Evolutionary conservation across 768 basidiomycete species (phyloP), one percentile per base, ranked within the genome.

Genomic region (Lactarius indigo): DNA sequence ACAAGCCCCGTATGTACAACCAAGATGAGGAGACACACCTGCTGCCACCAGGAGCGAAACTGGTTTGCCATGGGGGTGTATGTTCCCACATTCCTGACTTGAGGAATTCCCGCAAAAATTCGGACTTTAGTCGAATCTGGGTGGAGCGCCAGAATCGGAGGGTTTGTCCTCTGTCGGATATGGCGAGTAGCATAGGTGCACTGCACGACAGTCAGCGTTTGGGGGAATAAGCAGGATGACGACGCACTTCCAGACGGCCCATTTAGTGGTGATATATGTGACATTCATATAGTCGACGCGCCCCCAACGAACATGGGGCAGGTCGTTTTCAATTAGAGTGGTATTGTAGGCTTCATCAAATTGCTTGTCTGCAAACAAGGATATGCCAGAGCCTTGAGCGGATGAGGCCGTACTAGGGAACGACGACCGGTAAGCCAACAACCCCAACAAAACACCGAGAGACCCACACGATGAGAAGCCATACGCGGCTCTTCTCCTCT

Each of bases 281-380:
- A 95, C 93, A 68, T 89, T 87, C 69, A 94, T 78, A 76, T 94
- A 96, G 79, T 96, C 92, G 65, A 96, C 86, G 68, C 94, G 86
- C 59, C 86, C 94, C 84, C 89, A 96, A 64, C 84, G 87, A 64
- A 95, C 83, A 73, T 91, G 75, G 3, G 86, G 86, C 20, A 92
- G 76, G 74, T 89, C 91, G 12, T 81, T 82, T 26, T 81, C 83
- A 17, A 84, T 74, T 39, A 84, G 61, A 6, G 87, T 83, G 68
- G 83, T 77, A 74, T 93, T 90, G 75, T 81, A 92, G 3, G 92
- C 84, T 13, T 83, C 80, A 72, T 94, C 92, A 72, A 93, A 94
- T 33, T 86, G 78, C 37, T 86, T 74, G 76, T 94, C 91, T 54
- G 91, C 82, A 57, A 81, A 80, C 75, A 87, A 83, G 3, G 92